These are phyloP conservation scores for Schwanniomyces occidentalis DNA, from an alignment of 805 yeast genomes.

Conservation along the genomic window DNA sequence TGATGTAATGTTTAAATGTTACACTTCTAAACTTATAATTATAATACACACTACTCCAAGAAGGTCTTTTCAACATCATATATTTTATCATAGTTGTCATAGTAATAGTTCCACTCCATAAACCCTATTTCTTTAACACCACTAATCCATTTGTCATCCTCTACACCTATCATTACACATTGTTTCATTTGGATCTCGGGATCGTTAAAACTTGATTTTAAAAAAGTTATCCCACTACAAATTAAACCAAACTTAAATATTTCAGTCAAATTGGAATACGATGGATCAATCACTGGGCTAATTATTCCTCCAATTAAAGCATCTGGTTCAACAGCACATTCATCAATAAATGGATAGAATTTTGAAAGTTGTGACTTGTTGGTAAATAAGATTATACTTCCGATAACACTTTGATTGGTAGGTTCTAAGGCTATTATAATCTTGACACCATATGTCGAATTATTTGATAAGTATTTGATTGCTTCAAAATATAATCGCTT, in stretches of 20 bases:
- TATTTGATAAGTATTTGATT: constrained; percentile 25
- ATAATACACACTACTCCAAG: constrained; percentile 1
- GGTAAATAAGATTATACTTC: constrained; percentile 50
- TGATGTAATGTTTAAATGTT: too few relatives aligned
- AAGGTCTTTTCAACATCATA: constrained; percentile 5
- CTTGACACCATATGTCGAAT: constrained; percentile 37
- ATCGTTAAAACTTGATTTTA: constrained; percentile 35
- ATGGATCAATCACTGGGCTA: constrained; percentile 54
- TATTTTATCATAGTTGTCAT: constrained; percentile 31
- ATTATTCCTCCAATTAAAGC: constrained; percentile 49
- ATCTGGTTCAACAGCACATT: constrained; percentile 21
- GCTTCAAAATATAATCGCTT: constrained; percentile 39
- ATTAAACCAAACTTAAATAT: constrained; percentile 58
- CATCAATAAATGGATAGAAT: constrained; percentile 54
- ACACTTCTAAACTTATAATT: too few relatives aligned
- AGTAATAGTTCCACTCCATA: constrained; percentile 36
- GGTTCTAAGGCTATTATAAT: constrained; percentile 57
- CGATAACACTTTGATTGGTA: constrained; percentile 51
- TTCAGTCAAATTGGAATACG: constrained; percentile 51
- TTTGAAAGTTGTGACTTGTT: constrained; percentile 45
- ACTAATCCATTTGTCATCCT: constrained; percentile 30
- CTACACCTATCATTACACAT: constrained; percentile 39
- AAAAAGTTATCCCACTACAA: constrained; percentile 53
- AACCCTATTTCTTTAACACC: constrained; percentile 47
- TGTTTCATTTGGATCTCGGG: constrained; percentile 25